Base-by-base conservation (phyloP, 768 basidiomycete genomes). In the Epithele typhae region DNA sequence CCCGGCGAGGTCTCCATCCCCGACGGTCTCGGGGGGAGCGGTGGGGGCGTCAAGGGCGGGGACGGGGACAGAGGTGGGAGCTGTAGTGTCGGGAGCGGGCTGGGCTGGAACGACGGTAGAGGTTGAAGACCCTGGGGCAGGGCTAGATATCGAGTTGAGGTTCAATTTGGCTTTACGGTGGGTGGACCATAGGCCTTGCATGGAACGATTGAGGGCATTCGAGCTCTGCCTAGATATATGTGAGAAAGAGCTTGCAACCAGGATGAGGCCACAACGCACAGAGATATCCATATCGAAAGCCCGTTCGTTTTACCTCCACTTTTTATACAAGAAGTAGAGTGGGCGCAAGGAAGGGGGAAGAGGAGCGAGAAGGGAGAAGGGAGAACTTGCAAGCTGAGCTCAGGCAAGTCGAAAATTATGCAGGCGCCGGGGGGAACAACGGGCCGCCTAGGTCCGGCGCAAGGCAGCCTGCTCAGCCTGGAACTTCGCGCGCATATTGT, bases 111-210 rank as follows among this genome's bases (percentile, higher is more conserved):
- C 41, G 1, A 50, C 45, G 17, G 41, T 45, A 12, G 63, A 43
- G 1, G 57, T 36, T 7, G 66, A 50, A 18, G 64, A 54, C 4
- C 64, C 48, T 19, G 61, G 40, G 17, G 57, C 21, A 7, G 59
- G 34, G 2, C 48, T 19, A 4, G 59, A 43, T 1, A 48, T 10
- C 1, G 69, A 50, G 50, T 90, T 90, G 45, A 89, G 67, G 55
- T 91, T 90, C 11, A 91, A 41, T 60, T 75, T 82, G n/a, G 69
- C 72, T 22, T 75, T 74, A 33, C 82, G 70, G 45, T 89, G 85
- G 10, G 66, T 72, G 0, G 82, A 78, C 88, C 88, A 91, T 17
- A 87, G 72, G 19, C 78, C 81, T 64, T 87, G 87, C 81, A 88
- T 86, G 19, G 85, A 86, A 46, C 75, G 72, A 65, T 91, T 91